phyloP scores from a whole-genome alignment of 441 rosid genomes.

The Euphorbia corollata region DNA sequence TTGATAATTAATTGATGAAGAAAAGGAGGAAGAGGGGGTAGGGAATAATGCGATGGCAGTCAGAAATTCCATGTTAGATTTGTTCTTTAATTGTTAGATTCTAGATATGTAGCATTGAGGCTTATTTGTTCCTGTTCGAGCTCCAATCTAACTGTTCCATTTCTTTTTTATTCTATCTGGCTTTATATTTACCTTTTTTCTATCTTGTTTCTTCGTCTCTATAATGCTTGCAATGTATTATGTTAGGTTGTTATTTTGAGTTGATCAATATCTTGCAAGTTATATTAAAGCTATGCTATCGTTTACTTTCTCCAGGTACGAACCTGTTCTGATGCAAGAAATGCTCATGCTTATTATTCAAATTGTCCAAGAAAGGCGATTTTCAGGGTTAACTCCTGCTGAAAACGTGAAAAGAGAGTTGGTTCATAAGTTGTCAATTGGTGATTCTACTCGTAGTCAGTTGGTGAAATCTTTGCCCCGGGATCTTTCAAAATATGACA shows the following conservation, averaged over 20 bases:
- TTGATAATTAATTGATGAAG: neutral
- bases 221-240: neutral
- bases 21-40: neutral
- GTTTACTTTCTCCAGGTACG: conserved; percentile 51
- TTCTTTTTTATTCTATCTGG: neutral
- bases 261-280: conserved; percentile 11
- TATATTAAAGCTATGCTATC: conserved; percentile 21
- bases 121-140: conserved; percentile 1
- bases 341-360: conserved; percentile 87
- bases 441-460: conserved; percentile 93
- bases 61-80: neutral
- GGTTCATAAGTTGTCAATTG: conserved; percentile 71
- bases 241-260: conserved; percentile 10
- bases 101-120: neutral
- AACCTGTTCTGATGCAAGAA: conserved; percentile 75
- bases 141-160: neutral
- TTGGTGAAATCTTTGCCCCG: conserved; percentile 77
- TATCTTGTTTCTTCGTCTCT: neutral
- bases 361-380: conserved; percentile 87
- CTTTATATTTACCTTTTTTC: neutral
- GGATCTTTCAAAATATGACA: conserved; percentile 72
- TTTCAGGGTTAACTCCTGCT: conserved; percentile 65
- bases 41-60: neutral
- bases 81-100: neutral
- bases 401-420: conserved; percentile 89